Evolutionary conservation across 441 rosid species (phyloP).

Genomic region (Populus hybrid): DNA sequence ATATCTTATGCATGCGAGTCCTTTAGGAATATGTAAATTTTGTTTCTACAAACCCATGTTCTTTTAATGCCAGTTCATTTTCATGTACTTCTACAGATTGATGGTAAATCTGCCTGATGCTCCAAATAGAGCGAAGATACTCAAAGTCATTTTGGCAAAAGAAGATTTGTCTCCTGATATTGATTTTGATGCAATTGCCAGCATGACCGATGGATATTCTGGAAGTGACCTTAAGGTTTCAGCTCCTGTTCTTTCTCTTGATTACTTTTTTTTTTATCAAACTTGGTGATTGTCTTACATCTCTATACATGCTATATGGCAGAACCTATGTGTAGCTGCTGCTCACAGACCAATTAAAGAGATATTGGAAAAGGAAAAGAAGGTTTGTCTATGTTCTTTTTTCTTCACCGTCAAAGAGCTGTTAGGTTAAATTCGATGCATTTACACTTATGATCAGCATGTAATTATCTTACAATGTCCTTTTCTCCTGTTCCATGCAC

Average conservation of each 20-base stretch:
- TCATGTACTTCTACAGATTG: conserved; percentile 39
- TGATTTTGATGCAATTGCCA: conserved; percentile 77
- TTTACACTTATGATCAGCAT: neutral
- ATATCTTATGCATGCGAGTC: neutral
- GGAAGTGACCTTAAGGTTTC: conserved; percentile 90
- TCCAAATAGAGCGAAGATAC: conserved; percentile 82
- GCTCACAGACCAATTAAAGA: conserved; percentile 78
- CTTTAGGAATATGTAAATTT: neutral
- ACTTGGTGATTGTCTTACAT: conserved; percentile 5
- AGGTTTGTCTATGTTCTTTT: conserved; percentile 31
- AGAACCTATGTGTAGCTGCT: conserved; percentile 77
- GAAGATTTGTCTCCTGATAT: conserved; percentile 77
- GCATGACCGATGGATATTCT: conserved; percentile 81
- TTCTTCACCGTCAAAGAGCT: neutral
- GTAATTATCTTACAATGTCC: neutral
- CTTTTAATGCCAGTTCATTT: neutral
- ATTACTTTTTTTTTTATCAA: neutral
- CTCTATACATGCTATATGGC: conserved; percentile 19
- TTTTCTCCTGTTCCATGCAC: neutral
- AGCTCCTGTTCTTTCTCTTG: neutral
- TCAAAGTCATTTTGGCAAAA: conserved; percentile 75
- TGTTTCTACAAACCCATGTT: neutral
- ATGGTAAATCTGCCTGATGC: conserved; percentile 92
- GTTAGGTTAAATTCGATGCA: neutral
- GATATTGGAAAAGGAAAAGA: conserved; percentile 70